phyloP scores from a whole-genome alignment of 768 basidiomycete species.

The Tricholoma bakamatsutake region DNA sequence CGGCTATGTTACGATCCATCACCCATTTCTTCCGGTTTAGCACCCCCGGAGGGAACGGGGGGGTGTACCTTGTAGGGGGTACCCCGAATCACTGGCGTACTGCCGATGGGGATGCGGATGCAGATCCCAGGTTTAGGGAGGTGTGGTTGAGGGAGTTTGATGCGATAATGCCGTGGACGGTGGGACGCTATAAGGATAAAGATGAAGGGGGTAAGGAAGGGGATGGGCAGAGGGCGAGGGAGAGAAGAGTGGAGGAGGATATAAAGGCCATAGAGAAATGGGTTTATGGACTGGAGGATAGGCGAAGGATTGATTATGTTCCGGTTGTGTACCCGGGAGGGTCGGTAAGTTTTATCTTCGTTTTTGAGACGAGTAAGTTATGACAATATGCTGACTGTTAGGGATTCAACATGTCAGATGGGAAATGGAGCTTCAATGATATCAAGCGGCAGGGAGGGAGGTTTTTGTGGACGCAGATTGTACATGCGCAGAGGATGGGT shows the following conservation, averaged over 20 bases:
- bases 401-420: slow-evolving; percentile 68
- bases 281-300: slow-evolving; percentile 32
- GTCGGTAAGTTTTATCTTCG: slow-evolving; percentile 49
- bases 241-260: slow-evolving; percentile 59
- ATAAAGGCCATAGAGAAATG: slow-evolving; percentile 49
- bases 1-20: slow-evolving; percentile 50
- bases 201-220: slow-evolving; percentile 56
- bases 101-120: slow-evolving; percentile 62
- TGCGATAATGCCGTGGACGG: slow-evolving; percentile 78
- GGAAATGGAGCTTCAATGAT: slow-evolving; percentile 68
- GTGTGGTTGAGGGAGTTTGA: slow-evolving; percentile 78
- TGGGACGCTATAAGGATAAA: slow-evolving; percentile 61
- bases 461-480: slow-evolving; percentile 77
- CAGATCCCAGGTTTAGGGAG: slow-evolving; percentile 55
- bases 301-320: slow-evolving; percentile 68
- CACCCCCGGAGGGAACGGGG: slow-evolving; percentile 46
- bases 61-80: slow-evolving; percentile 70
- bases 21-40: slow-evolving; percentile 50
- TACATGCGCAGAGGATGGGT: slow-evolving; percentile 57
- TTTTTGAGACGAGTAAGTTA: not conserved
- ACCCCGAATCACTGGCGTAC: slow-evolving; percentile 74
- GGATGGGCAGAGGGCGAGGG: slow-evolving; percentile 73
- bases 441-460: slow-evolving; percentile 67
- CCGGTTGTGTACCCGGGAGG: slow-evolving; percentile 80
- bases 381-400: slow-evolving; percentile 20